These are phyloP conservation scores for Pichia sorboxylosa DNA, from an alignment of 1,139 yeast species.

Conservation along the genomic window DNA sequence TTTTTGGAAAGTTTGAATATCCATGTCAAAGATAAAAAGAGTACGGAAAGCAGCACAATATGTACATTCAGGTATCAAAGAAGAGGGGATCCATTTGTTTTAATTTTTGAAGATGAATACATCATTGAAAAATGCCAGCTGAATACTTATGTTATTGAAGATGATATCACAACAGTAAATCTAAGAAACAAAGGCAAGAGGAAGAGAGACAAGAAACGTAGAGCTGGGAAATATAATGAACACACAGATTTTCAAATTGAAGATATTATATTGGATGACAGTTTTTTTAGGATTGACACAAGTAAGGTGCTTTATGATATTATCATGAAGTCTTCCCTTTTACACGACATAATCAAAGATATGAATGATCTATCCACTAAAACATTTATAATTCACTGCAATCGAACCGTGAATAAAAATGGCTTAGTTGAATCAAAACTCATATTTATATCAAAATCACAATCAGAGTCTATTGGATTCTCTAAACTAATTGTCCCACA, in stretches of 20 bases:
- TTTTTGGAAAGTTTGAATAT: constrained; percentile 36
- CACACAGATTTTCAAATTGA: constrained; percentile 12
- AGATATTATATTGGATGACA: constrained; percentile 8
- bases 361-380: constrained; percentile 53
- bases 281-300: constrained; percentile 36
- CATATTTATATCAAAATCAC: constrained; percentile 40
- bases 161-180: neutral
- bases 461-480: constrained; percentile 38
- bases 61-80: constrained; percentile 40
- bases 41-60: too few species aligned
- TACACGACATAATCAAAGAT: constrained; percentile 56
- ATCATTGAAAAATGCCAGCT: constrained; percentile 67
- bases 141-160: constrained; percentile 41
- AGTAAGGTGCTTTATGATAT: constrained; percentile 47
- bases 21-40: constrained; percentile 25
- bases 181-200: neutral
- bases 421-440: constrained; percentile 23
- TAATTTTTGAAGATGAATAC: constrained; percentile 60
- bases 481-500: constrained; percentile 60
- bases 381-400: constrained; percentile 43
- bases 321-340: constrained; percentile 53
- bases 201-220: neutral
- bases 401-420: constrained; percentile 15
- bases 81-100: constrained; percentile 51
- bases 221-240: neutral